phyloP scores from a whole-genome alignment of 2,329 filamentous ascomycete genomes.

The Paradendryphiella salina region DNA sequence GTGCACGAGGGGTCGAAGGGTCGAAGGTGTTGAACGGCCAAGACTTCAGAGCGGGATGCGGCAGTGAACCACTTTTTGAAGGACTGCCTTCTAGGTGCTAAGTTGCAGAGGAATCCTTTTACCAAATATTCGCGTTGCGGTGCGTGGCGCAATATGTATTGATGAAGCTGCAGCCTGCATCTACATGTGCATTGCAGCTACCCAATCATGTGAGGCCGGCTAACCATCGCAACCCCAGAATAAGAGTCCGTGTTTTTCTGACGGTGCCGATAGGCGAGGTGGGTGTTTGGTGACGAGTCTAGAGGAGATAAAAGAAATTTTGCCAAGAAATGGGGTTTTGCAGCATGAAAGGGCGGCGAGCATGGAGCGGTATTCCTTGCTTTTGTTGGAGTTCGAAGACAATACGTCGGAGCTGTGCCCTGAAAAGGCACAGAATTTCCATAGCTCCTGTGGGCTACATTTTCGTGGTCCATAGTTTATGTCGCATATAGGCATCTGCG shows the following conservation, averaged over 20 bases:
- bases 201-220: neutral
- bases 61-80: neutral
- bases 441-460: too few species aligned
- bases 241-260: neutral
- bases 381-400: too few species aligned
- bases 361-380: too few species aligned
- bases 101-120: neutral
- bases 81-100: neutral
- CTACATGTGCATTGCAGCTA: constrained; percentile 1
- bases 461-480: too few species aligned
- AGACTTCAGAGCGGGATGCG: neutral
- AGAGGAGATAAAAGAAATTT: neutral
- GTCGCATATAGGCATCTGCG: too few species aligned
- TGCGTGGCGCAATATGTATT: neutral
- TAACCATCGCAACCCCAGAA: neutral
- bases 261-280: constrained; percentile 1
- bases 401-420: too few species aligned
- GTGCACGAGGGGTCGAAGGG: neutral
- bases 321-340: too few species aligned
- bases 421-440: too few species aligned
- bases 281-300: neutral
- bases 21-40: neutral
- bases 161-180: neutral
- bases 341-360: too few species aligned
- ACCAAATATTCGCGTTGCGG: neutral